Evolutionary conservation across 352 stramenopile species (phyloP), one percentile per base, ranked within the genome.

Genomic region (Elongisporangium undulatum): DNA sequence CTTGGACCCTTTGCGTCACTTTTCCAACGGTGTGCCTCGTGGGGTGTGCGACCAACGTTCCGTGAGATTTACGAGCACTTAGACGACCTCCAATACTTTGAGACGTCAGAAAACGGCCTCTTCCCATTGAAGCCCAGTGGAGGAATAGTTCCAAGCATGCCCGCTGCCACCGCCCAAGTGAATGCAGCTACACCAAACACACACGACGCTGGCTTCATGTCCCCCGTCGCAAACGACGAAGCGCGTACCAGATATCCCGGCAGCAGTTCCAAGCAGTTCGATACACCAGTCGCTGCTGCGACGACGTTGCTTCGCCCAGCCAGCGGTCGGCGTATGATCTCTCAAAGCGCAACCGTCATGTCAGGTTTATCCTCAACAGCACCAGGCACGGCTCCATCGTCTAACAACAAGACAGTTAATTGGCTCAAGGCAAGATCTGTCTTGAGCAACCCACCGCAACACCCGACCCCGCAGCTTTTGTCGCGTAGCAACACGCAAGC

Each of bases 381-480:
- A 17, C 34, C 34, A 45, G 34, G 34, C 34, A 45, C 34, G 12
- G 34, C 34, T 45, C 34, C 34, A 45, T 45, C 10, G 34, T 45
- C 34, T 7, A 8, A 39, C 21, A 74, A 67, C 59, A 90, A 91
- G 64, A 76, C 81, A 9, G 81, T 92, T 10, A 91, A 94, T 65
- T 90, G 84, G 73, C 71, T 94, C 45, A 90, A 92, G 59, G 82
- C 82, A 3, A 82, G 85, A 20, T 89, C 82, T 1, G 81, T 92
- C 23, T 57, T 72, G 19, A 62, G 57, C 50, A 51, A 66, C 24
- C 55, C 60, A 34, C 50, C 41, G 29, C 50, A 62, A 20, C 24
- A 69, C 41, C 49, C 60, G 7, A 34, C 34, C 41, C 23, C 61
- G 22, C 29, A 59, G 53, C 23, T 56, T 59, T 10, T 57, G 63